Conservation (phyloP, 345 rosid genomes). For the Raphanus raphanistrum region DNA sequence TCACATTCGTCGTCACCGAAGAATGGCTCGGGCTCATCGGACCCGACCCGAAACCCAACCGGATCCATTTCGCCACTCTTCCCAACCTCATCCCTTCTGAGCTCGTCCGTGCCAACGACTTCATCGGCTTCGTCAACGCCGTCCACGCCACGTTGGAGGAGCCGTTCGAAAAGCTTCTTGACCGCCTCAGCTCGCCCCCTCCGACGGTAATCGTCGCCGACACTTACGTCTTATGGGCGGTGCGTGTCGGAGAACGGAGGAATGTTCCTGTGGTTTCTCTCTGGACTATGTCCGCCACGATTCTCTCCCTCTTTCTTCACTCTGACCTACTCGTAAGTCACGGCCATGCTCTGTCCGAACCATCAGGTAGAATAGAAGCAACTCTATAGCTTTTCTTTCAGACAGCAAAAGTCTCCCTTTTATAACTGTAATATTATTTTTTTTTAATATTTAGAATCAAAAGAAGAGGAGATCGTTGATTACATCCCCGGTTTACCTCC, state of each 20-base stretch:
- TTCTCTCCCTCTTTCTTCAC: constrained; percentile 37
- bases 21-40: constrained; percentile 64
- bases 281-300: constrained; percentile 46
- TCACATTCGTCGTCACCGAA: constrained; percentile 63
- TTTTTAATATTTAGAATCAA: background rate
- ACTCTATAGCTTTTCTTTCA: background rate
- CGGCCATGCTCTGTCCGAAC: constrained; percentile 32
- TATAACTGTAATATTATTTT: background rate
- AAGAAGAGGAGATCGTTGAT: constrained; percentile 39
- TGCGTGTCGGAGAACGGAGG: constrained; percentile 40
- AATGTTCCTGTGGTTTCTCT: constrained; percentile 56
- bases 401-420: background rate
- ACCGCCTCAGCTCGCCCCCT: constrained; percentile 32
- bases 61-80: constrained; percentile 38
- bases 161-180: constrained; percentile 53
- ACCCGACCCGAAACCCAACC: constrained; percentile 42
- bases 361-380: constrained; percentile 30
- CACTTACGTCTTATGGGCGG: constrained; percentile 42
- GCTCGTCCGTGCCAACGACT: constrained; percentile 31
- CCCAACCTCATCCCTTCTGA: constrained; percentile 39
- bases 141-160: constrained; percentile 26
- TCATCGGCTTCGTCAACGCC: constrained; percentile 21
- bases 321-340: constrained; percentile 25
- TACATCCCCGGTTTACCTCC: constrained; percentile 42
- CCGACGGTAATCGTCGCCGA: constrained; percentile 42